Base-by-base conservation (phyloP, 2,329 filamentous ascomycete genomes). In the Arthrinium puccinioides region DNA sequence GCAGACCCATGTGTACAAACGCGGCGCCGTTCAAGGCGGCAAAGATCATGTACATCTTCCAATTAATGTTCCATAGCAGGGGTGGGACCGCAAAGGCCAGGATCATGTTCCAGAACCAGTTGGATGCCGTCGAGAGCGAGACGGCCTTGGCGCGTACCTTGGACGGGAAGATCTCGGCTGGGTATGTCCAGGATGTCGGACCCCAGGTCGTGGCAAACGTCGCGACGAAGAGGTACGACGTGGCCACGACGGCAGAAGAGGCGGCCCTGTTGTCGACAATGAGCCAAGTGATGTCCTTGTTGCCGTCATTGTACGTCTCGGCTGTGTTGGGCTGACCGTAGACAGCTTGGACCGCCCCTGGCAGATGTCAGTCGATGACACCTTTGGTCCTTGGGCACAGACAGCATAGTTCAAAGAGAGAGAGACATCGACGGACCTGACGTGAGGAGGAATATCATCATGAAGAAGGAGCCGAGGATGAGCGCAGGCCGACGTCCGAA, bases 11-110 rank as follows among this genome's bases (percentile, higher is more conserved):
- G 55, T 87, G 82, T 36, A 87, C 55, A 27, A 79, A 78, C 50
- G 84, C 83, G 6, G 69, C 67, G 1, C 70, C 70, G 54, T 83
- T 84, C 66, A 87, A 87, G 13, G 78, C 70, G 10, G 72, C 85
- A 52, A 90, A 90, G 45, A 90, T 69, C 57, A 88, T 74, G 59
- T 88, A 89, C 44, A 78, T 78, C 49, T 73, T 68, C 62, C 64
- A 79, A 57, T 77, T 77, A 52, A 78, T 78, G 38, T 69, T 69
- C 55, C 61, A 64, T 14, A 73, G 49, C 28, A 72, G 52, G 1
- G 67, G 70, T 1, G 70, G 70, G 4, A 73, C 70, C 8, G 59
- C 67, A 41, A 74, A 73, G 10, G 70, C 69, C 4, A 81, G 63
- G 0, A 73, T 67, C 54, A 73, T 76, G 55, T 74, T 74, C 56